Base-by-base conservation (phyloP, 768 basidiomycete genomes). In the Galerina sulciceps region DNA sequence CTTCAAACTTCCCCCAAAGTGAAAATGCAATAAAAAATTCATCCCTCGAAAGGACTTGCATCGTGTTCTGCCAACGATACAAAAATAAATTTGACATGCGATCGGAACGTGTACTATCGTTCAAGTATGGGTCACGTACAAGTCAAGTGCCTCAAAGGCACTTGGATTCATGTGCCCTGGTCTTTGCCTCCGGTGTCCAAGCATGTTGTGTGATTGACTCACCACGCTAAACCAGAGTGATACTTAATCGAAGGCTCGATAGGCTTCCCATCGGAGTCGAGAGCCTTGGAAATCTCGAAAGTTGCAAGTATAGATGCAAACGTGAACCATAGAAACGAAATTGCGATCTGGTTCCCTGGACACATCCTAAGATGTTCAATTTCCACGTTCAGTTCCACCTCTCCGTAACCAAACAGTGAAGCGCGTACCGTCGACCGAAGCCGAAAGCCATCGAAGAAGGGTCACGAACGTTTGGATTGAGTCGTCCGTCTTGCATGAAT, bases 291-390 rank as follows among this genome's bases (percentile, higher is more conserved):
- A 42, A 79, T 69, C 23, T 71, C 45, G 65, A 75, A 77, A 8
- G 70, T 62, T 13, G 68, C 65, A n/a, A 80, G 69, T 10, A 80
- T 59, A 3, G 69, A 68, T 5, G 73, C 72, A 10, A 71, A 63
- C 2, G 59, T 63, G 6, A 76, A 49, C 66, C 68, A 76, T 4
- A 74, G 43, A 0, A 65, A 58, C 0, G 67, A 64, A 2, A 65
- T 45, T 3, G 71, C 75, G 34, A 78, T 65, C 44, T 75, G 70
- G 13, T 61, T 58, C 8, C 79, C 79, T 0, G 77, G 76, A 55
- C 79, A 80, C 9, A 72, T 59, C 48, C 76, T 77, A 35, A 6
- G 43, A 44, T 22, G 38, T 9, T 35, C 53, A 52, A 2, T 31
- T 4, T 31, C 8, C 36, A 31, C 10, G 34, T 20, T 15, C 14